phyloP scores from a whole-genome alignment of 306 rosid species.

The Echinosophora koreensis region DNA sequence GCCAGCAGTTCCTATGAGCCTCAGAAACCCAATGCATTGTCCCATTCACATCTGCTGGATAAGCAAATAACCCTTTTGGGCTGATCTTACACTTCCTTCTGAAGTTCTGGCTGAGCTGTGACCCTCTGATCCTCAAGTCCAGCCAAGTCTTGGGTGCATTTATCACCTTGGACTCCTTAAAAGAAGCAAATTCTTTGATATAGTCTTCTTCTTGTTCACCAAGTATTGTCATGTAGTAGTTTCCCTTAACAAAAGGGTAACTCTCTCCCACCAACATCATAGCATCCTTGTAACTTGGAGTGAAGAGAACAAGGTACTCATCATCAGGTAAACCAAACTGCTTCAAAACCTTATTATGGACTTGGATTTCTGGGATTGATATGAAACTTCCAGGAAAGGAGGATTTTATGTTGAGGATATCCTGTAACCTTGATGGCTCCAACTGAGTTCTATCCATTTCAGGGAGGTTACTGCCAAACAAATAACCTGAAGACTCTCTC shows the following conservation, averaged over 20 bases:
- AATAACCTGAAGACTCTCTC: slow-evolving; percentile 58
- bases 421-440: slow-evolving; percentile 83
- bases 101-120: slow-evolving; percentile 77
- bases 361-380: slow-evolving; percentile 81
- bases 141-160: slow-evolving; percentile 68
- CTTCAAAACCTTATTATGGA: slow-evolving; percentile 69
- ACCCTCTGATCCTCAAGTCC: slow-evolving; percentile 80
- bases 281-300: slow-evolving; percentile 65
- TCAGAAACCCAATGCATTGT: slow-evolving; percentile 84
- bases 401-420: slow-evolving; percentile 69
- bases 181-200: slow-evolving; percentile 68
- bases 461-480: slow-evolving; percentile 70
- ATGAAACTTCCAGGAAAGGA: slow-evolving; percentile 82
- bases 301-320: slow-evolving; percentile 76
- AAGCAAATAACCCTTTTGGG: slow-evolving; percentile 81
- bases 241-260: slow-evolving; percentile 75
- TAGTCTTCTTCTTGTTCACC: slow-evolving; percentile 59
- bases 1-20: slow-evolving; percentile 87
- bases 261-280: slow-evolving; percentile 82
- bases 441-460: slow-evolving; percentile 73
- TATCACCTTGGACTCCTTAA: slow-evolving; percentile 69
- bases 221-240: slow-evolving; percentile 62
- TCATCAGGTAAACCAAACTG: slow-evolving; percentile 77
- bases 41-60: slow-evolving; percentile 72
- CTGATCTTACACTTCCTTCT: slow-evolving; percentile 78